Conservation (phyloP, 2,329 filamentous ascomycete genomes). For the Lasiodiplodia hormozganensis region DNA sequence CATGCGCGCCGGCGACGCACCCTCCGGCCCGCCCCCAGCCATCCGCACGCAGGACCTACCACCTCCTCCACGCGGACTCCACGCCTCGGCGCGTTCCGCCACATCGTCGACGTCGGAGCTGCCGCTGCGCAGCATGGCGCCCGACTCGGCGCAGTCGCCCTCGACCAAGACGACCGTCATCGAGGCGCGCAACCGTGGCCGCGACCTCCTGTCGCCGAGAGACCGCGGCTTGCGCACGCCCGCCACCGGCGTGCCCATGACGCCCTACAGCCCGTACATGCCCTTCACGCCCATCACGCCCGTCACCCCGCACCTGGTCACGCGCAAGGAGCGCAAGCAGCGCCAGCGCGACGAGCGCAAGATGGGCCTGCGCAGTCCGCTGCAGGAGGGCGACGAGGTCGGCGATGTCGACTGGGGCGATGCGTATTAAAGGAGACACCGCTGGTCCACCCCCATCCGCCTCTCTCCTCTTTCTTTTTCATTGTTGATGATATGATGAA, state of each 20-base stretch:
- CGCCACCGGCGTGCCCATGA: conserved; percentile 63
- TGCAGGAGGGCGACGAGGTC: conserved; percentile 49
- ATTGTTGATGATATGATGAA: conserved; percentile 15
- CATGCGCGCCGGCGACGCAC: conserved; percentile 16
- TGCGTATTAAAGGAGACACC: conserved; percentile 10
- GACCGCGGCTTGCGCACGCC: conserved; percentile 54
- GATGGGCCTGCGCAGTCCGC: conserved; percentile 55
- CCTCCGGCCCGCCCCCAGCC: conserved; percentile 16
- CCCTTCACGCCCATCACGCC: conserved; percentile 78
- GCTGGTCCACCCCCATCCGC: no score
- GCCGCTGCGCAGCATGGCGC: conserved; percentile 44
- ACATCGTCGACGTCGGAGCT: conserved; percentile 37
- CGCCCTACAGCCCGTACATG: conserved; percentile 81
- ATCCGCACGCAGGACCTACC: conserved; percentile 12
- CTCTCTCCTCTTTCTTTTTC: neutral
- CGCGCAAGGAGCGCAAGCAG: conserved; percentile 72
- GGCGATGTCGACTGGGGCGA: conserved; percentile 27
- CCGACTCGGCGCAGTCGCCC: conserved; percentile 37
- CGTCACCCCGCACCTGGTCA: conserved; percentile 77
- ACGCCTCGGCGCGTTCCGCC: conserved; percentile 24
- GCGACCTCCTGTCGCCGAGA: conserved; percentile 8
- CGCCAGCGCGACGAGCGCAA: conserved; percentile 70
- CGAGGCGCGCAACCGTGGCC: conserved; percentile 34
- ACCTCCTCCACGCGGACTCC: conserved; percentile 28
- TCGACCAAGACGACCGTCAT: conserved; percentile 54